Percentiles rank a stretch among this genome's conserved stretches.
Evolutionary conservation across 2,329 filamentous ascomycete species (phyloP).

Genomic region (Talaromyces funiculosus): DNA sequence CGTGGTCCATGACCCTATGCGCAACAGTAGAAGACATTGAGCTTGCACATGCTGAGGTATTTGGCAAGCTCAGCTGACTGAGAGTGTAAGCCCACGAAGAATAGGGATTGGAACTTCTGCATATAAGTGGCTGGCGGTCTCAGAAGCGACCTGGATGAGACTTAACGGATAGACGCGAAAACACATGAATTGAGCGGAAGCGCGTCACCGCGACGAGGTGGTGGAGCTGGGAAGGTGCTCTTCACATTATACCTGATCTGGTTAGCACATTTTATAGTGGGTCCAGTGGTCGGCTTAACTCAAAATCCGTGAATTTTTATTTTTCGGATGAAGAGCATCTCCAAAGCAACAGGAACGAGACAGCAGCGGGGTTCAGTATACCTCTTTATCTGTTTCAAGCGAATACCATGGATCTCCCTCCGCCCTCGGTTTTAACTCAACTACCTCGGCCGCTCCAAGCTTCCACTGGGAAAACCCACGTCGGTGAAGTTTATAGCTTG

Average conservation of each 20-base stretch:
- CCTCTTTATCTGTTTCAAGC: neutral
- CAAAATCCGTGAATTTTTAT: slow-evolving; percentile 3
- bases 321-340: neutral
- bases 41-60: slow-evolving; percentile 18
- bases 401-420: slow-evolving; percentile 38
- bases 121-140: neutral
- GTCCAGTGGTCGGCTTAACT: slow-evolving; percentile 5
- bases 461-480: slow-evolving; percentile 35
- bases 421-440: slow-evolving; percentile 41
- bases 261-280: neutral
- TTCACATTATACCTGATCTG: neutral
- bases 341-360: neutral
- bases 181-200: neutral
- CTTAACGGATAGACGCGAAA: neutral
- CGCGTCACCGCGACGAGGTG: slow-evolving; percentile 11
- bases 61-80: neutral
- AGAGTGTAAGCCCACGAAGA: slow-evolving; percentile 13
- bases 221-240: neutral
- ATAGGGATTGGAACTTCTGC: neutral
- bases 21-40: slow-evolving; percentile 24
- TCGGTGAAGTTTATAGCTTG: slow-evolving; percentile 49
- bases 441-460: slow-evolving; percentile 41
- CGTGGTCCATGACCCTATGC: slow-evolving; percentile 35
- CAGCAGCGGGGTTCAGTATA: neutral
- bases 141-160: neutral